Evolutionary conservation across 176 grass and related monocot genomes (phyloP), one percentile per base, ranked within the genome.

Genomic region (Stipa capillata): DNA sequence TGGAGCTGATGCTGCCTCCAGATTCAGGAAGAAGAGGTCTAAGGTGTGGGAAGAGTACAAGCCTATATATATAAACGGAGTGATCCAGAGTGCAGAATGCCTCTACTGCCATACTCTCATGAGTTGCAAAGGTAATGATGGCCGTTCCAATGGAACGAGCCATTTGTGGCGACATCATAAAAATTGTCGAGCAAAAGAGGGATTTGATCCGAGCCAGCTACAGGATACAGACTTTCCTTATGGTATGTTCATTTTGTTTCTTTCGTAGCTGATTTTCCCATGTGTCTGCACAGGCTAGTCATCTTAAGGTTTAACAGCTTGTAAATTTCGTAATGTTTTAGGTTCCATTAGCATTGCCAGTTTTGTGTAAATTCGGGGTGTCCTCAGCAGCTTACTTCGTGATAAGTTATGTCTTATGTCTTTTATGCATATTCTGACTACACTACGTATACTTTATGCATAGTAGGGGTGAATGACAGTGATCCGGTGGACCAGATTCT

Each of bases 161-260:
- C 87, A 89, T 85, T 65, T 89, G 64, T 89, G 87, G 87, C 61
- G 87, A 24, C 87, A 89, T 50, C 87, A 89, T 49, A 89, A 89
- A 62, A 85, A 71, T 54, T 89, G 87, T 61, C 77, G 62, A 56
- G 82, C 16, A 37, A 89, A 81, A 80, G 71, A 80, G 20, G 86
- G 41, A 47, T 64, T 73, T 18, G 49, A 41, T 65, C 65, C 27
- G 44, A 45, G 27, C 28, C 77, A 75, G 36, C 45, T 70, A 54
- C 82, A 77, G 37, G 63, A 81, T 11, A 1, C 17, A 1, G n/a
- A 80, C 9, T 37, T 71, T 43, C 29, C 72, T 1, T 85, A 85
- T 40, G 82, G 87, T 89, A 82, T 12, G 69, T 39, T 63, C 23
- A 15, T 45, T 59, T 72, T 60, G 13, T 82, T 72, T 60, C 28